Evolutionary conservation across 495 filamentous ascomycete species (phyloP), one percentile per base, ranked within the genome.

Genomic region (Lasiosphaeris hirsuta): DNA sequence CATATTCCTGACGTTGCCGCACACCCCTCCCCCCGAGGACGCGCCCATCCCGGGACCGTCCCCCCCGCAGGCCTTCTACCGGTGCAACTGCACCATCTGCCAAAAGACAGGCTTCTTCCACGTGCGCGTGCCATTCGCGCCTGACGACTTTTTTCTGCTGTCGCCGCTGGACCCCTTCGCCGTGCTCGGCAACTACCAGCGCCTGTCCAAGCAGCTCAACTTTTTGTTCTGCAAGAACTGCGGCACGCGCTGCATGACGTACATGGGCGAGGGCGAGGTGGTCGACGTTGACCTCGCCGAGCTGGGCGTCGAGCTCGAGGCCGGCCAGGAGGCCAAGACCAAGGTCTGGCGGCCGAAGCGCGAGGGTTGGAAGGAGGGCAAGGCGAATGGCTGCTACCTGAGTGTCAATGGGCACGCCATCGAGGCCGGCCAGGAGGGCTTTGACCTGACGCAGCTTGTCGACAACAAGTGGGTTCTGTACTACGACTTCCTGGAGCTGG

Each of bases 81-180:
- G 61, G 40, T 73, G 71, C 62, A 73, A 72, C 54, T 73, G 71
- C 60, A 63, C 48, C 18, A 65, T 67, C 36, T 73, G 71, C 60
- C 60, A 67, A 48, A 73, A 73, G 55, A 62, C 63, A 36, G 61
- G 59, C 14, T 57, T 69, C 54, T 61, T 73, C 49, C 71, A 73
- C 61, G 56, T 71, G 10, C 67, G 68, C 23, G 57, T 62, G 6
- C 51, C 58, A 1, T 59, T 64, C 43, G 50, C 65, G 4, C 65
- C 64, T 0, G 58, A 66, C 33, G 71, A 72, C 58, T 73, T 73
- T 57, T 17, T 65, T 33, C 62, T 73, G 13, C 63, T 73, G 30
- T 57, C 54, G 6, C 71, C 71, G 4, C 49, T 63, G 0, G 57
- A 69, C 49, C 69, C 67, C 11, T 33, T 61, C 9, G 36, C 40